Conservation (phyloP, 2,329 filamentous ascomycete species). For the Fonsecaea nubica region DNA sequence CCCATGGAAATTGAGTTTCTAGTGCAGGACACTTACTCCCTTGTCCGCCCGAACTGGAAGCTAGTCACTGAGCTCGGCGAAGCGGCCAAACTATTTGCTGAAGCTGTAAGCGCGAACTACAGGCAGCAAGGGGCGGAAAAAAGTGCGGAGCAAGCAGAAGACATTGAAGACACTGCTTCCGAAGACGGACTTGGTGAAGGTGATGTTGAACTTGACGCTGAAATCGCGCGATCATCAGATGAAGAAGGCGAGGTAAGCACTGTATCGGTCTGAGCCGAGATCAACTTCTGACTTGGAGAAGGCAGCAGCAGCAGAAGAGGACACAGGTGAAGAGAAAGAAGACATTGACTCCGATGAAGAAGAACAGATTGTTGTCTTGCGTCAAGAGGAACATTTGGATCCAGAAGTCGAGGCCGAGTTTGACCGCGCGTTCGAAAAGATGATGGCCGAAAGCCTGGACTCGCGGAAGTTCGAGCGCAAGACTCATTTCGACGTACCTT, state of each 20-base stretch:
- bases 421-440: slow-evolving; percentile 94
- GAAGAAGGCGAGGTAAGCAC: slow-evolving; percentile 54
- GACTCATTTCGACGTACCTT: slow-evolving; percentile 90
- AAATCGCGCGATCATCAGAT: slow-evolving; percentile 50
- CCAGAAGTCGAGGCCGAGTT: slow-evolving; percentile 96
- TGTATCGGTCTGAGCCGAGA: not conserved
- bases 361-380: slow-evolving; percentile 88
- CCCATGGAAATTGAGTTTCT: slow-evolving; percentile 99
- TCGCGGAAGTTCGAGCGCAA: slow-evolving; percentile 96
- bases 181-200: slow-evolving; percentile 77
- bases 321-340: slow-evolving; percentile 52
- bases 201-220: slow-evolving; percentile 64
- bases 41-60: slow-evolving; percentile 92
- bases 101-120: slow-evolving; percentile 89
- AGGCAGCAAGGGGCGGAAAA: slow-evolving; percentile 77
- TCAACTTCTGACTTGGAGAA: slow-evolving; percentile 39
- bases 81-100: slow-evolving; percentile 79
- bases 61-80: slow-evolving; percentile 80
- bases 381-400: slow-evolving; percentile 87
- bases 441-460: slow-evolving; percentile 97
- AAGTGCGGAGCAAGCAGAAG: slow-evolving; percentile 73
- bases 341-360: slow-evolving; percentile 69
- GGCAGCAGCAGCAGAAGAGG: slow-evolving; percentile 45
- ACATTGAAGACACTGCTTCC: slow-evolving; percentile 71
- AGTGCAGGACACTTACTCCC: slow-evolving; percentile 85